phyloP scores from a whole-genome alignment of 176 grass and related monocot species.

The Secale cereale region DNA sequence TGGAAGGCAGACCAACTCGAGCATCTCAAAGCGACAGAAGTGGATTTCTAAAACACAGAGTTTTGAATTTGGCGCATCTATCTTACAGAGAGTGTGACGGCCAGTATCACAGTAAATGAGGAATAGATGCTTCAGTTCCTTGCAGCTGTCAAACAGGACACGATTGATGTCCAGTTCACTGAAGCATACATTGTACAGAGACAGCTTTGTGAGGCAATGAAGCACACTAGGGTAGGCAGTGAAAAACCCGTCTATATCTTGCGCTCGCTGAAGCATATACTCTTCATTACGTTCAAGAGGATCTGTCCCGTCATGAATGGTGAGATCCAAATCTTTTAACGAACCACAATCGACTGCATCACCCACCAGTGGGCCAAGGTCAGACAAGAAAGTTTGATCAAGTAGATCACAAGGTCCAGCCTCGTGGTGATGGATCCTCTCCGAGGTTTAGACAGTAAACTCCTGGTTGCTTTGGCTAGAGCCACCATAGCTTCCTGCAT shows the following conservation, averaged over 20 bases:
- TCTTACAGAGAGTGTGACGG: neutral
- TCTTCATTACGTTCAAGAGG: neutral
- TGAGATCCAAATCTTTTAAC: neutral
- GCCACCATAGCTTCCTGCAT: neutral
- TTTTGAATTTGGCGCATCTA: neutral
- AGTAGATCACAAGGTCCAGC: neutral
- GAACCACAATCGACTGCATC: neutral
- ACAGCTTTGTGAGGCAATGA: neutral
- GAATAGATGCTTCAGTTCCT: neutral
- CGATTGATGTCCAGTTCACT: neutral
- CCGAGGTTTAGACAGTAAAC: neutral
- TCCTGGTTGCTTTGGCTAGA: neutral
- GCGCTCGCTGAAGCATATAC: neutral
- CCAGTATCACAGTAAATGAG: neutral
- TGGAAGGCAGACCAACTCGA: neutral
- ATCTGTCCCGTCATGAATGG: neutral
- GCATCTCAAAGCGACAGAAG: neutral
- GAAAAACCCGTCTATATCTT: neutral
- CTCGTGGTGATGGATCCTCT: neutral
- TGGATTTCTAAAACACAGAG: neutral
- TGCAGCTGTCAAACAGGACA: neutral
- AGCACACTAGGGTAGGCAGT: neutral
- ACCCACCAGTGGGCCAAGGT: neutral
- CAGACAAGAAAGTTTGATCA: neutral
- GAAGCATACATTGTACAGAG: neutral